Conservation (phyloP, 202 grass and related monocot genomes). For the Elaeis oleifera region DNA sequence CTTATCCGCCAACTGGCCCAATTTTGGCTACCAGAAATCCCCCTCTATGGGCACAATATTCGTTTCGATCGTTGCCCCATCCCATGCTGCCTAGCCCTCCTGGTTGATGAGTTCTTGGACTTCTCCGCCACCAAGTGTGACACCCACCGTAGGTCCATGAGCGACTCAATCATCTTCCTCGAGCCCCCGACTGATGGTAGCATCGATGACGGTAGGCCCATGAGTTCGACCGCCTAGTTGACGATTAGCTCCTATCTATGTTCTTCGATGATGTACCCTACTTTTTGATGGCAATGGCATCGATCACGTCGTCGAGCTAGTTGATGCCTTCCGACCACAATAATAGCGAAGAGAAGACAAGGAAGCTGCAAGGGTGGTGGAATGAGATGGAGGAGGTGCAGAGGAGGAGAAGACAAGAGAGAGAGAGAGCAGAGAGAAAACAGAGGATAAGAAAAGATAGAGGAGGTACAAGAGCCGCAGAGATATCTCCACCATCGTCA, state of each 20-base stretch:
- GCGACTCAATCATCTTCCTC: conserved; percentile 75
- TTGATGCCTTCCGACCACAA: neutral
- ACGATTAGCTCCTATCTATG: conserved; percentile 98
- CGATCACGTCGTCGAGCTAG: neutral
- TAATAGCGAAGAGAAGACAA: conserved; percentile 4
- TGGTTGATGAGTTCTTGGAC: conserved; percentile 61
- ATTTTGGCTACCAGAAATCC: neutral
- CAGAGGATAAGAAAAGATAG: too few species aligned
- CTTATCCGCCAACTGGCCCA: conserved; percentile 17
- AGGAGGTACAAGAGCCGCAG: too few species aligned
- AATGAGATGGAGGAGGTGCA: conserved; percentile 34
- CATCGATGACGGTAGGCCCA: conserved; percentile 18
- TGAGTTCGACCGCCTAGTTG: conserved; percentile 77
- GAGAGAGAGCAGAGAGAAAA: too few species aligned
- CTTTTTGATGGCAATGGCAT: neutral
- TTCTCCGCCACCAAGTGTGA: conserved; percentile 53
- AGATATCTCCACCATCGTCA: too few species aligned
- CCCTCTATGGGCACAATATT: neutral
- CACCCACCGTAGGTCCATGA: conserved; percentile 59
- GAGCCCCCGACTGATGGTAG: conserved; percentile 43
- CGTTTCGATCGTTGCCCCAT: neutral
- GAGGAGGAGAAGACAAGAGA: neutral
- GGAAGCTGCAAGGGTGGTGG: conserved; percentile 26
- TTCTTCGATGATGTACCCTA: conserved; percentile 62
- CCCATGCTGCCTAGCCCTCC: conserved; percentile 14